Base-by-base conservation (phyloP, 805 yeast genomes). In the Sugiyamaella mastotermitis region DNA sequence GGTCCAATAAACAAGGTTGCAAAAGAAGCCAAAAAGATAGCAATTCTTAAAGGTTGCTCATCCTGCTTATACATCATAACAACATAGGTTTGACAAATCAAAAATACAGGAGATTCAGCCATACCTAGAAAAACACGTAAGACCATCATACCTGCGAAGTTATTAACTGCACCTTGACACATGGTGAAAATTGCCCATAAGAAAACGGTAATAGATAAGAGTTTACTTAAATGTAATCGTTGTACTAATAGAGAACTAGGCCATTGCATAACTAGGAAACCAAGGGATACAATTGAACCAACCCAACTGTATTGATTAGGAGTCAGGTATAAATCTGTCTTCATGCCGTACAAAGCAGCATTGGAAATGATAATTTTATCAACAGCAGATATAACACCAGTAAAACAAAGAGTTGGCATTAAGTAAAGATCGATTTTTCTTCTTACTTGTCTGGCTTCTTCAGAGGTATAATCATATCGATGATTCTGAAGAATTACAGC, bases 51-150 rank as follows among this genome's bases (percentile, higher is more conserved):
- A 14, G 80, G 79, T 35, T 76, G 75, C 43, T 62, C 62, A 20
- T 33, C 48, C 13, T 59, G 48, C 42, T 62, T 69, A 66, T 76
- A 78, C 2, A 80, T 78, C 33, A 78, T 53, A 21, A 74, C 60
- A 21, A 75, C 72, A 57, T 74, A 74, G 3, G 78, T 70, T 2
- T 84, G 83, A 17, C 77, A 70, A 15, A 84, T 80, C 1, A 88
- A 87, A 63, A 80, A 81, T 15, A 78, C 70, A 16, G 68, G 62
- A 40, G 74, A 62, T 51, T 76, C 83, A 2, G 73, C 56, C 42
- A 67, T 56, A 16, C 82, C 82, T 25, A 76, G 49, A 15, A 76
- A 53, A 48, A 74, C 49, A 45, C 81, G 57, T 18, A 66, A 62
- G 0, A 67, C 69, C 41, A 76, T 42, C 29, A 75, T 51, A 5